Evolutionary conservation across 441 rosid species (phyloP).

Genomic region (Brassica balearica): DNA sequence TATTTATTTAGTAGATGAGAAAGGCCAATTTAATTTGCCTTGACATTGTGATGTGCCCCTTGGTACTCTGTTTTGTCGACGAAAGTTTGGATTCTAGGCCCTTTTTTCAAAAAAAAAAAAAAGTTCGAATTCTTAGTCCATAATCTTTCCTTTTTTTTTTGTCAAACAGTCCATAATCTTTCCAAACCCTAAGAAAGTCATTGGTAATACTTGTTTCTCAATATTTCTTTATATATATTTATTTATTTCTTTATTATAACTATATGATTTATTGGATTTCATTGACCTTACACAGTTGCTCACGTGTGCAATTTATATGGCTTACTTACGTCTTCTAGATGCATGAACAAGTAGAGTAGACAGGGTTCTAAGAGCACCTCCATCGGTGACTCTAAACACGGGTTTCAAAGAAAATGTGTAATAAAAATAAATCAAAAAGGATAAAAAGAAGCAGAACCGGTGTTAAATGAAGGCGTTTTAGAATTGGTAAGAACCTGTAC

Average conservation of each 20-base stretch:
- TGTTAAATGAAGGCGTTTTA: too few species aligned
- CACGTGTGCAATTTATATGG: constrained; percentile 29
- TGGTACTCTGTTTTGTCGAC: constrained; percentile 10
- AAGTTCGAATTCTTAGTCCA: too few species aligned
- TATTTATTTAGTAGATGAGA: constrained; percentile 12
- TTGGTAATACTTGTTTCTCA: not conserved
- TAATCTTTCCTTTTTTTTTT: not conserved
- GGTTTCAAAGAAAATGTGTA: too few species aligned
- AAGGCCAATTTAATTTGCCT: constrained; percentile 35
- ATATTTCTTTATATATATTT: not conserved
- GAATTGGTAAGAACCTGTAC: too few species aligned
- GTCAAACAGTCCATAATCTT: not conserved
- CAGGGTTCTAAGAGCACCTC: constrained; percentile 20
- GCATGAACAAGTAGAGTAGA: constrained; percentile 13
- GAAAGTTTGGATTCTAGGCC: too few species aligned
- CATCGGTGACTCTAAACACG: too few species aligned
- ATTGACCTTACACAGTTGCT: constrained; percentile 6
- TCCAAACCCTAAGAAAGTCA: not conserved
- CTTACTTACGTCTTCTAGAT: constrained; percentile 18
- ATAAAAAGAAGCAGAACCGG: too few species aligned
- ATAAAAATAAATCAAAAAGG: too few species aligned
- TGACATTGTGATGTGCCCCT: constrained; percentile 38
- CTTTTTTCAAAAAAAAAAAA: too few species aligned
- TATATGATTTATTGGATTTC: constrained; percentile 22
- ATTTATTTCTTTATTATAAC: not conserved